Percentiles rank a stretch among this genome's conserved stretches.
phyloP scores from a whole-genome alignment of 2,329 filamentous ascomycete species.

The Fusarium longipes region DNA sequence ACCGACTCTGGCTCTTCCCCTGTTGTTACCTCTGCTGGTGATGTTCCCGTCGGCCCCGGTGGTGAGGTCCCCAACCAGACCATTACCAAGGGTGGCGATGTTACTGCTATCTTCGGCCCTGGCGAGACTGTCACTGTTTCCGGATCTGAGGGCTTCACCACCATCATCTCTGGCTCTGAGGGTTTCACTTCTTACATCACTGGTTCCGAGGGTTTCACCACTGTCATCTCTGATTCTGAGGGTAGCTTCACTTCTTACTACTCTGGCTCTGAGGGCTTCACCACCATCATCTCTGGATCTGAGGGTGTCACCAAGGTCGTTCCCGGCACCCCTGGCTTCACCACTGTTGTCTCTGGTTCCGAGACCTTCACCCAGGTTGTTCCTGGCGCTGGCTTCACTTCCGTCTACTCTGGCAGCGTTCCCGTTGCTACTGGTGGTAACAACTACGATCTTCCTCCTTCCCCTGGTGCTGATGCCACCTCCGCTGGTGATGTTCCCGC shows the following conservation, averaged over 20 bases:
- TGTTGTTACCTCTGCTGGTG: neutral
- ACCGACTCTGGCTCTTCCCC: neutral
- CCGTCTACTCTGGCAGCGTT: conserved; percentile 1
- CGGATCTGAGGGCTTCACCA: conserved; percentile 15
- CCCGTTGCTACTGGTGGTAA: conserved; percentile 1
- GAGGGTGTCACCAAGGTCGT: conserved; percentile 12
- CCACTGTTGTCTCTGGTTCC: conserved; percentile 14
- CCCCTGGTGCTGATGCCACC: conserved; percentile 9
- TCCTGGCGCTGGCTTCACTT: conserved; percentile 20
- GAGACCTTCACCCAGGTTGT: conserved; percentile 16
- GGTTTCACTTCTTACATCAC: conserved; percentile 14
- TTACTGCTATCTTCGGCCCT: conserved; percentile 30
- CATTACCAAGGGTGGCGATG: conserved; percentile 14
- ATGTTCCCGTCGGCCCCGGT: conserved; percentile 7
- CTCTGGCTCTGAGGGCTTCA: conserved; percentile 20
- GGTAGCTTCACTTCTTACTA: conserved; percentile 13
- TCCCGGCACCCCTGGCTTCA: conserved; percentile 11
- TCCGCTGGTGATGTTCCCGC: conserved; percentile 5
- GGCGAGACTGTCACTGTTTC: conserved; percentile 9
- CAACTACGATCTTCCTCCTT: conserved; percentile 4
- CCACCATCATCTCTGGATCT: conserved; percentile 7
- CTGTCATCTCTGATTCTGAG: conserved; percentile 17
- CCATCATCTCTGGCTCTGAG: neutral
- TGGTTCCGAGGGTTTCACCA: conserved; percentile 21
- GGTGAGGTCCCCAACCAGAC: conserved; percentile 12